These are phyloP conservation scores for Fusarium nurragi DNA, from an alignment of 2,329 filamentous ascomycete genomes.

Conservation along the genomic window DNA sequence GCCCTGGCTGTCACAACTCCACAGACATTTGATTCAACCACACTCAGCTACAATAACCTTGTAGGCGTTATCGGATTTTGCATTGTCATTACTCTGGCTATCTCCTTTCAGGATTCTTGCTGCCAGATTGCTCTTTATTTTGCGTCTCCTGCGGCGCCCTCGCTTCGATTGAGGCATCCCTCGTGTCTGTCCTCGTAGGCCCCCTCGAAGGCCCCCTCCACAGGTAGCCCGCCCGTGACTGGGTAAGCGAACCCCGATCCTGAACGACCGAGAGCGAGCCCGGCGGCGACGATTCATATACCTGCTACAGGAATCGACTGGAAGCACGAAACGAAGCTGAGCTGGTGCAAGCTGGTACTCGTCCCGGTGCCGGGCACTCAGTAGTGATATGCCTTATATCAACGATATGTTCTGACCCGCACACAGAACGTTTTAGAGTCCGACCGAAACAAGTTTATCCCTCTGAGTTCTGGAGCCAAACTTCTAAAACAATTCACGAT, in stretches of 20 bases:
- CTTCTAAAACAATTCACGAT: constrained; percentile 9
- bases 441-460: constrained; percentile 41
- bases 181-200: no score
- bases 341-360: constrained; percentile 9
- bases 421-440: constrained; percentile 43
- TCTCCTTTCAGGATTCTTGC: constrained; percentile 1
- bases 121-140: constrained; percentile 7
- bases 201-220: constrained; percentile 28
- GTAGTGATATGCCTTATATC: constrained; percentile 19
- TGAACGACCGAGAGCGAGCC: constrained; percentile 32
- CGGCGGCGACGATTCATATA: constrained; percentile 22
- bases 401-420: constrained; percentile 41
- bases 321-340: constrained; percentile 7
- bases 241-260: constrained; percentile 40
- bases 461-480: constrained; percentile 21
- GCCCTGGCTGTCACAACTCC: constrained; percentile 43
- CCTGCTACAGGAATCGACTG: constrained; percentile 11
- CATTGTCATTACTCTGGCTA: constrained; percentile 2
- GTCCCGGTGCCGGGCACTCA: constrained; percentile 34
- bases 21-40: constrained; percentile 47
- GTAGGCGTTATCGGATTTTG: constrained; percentile 17
- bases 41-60: constrained; percentile 21
- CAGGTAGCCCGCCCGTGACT: constrained; percentile 35
- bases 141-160: constrained; percentile 4
- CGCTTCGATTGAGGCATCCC: constrained; percentile 29